Conservation (phyloP, 345 rosid genomes). For the Bruguiera sexangula region DNA sequence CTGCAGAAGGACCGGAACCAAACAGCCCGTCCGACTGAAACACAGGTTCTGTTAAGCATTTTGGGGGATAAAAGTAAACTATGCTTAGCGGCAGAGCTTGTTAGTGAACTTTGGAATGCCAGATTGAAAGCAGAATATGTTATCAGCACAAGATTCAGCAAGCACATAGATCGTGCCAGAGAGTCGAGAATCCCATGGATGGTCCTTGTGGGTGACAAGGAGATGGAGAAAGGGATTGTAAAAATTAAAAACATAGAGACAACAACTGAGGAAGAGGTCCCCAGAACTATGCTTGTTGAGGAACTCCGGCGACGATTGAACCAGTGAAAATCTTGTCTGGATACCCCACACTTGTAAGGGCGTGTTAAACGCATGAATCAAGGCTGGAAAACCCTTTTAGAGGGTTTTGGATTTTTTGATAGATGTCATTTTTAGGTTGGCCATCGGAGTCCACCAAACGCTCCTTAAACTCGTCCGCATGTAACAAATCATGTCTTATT, state of each 20-base stretch:
- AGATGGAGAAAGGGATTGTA: slow-evolving; percentile 55
- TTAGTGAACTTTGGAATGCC: slow-evolving; percentile 58
- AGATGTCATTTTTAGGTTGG: no score
- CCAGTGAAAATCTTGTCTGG: slow-evolving; percentile 3
- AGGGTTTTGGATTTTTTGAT: no score
- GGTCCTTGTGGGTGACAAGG: slow-evolving; percentile 64
- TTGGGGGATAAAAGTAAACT: slow-evolving; percentile 47
- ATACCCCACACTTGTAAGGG: not conserved
- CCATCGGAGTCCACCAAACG: no score
- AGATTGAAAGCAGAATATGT: slow-evolving; percentile 61
- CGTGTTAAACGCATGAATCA: no score
- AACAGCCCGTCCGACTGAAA: slow-evolving; percentile 67
- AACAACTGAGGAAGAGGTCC: slow-evolving; percentile 41
- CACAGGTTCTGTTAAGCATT: slow-evolving; percentile 65
- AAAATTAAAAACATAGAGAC: slow-evolving; percentile 54
- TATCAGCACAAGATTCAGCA: slow-evolving; percentile 53
- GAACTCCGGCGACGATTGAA: slow-evolving; percentile 35
- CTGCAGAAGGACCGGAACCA: slow-evolving; percentile 57
- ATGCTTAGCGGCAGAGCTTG: slow-evolving; percentile 58
- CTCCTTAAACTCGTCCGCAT: no score
- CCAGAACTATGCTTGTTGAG: slow-evolving; percentile 44
- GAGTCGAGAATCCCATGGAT: slow-evolving; percentile 55
- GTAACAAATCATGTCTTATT: no score
- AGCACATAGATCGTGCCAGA: slow-evolving; percentile 53
- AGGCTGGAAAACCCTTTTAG: no score